Evolutionary conservation across 164 flowering plant genomes (phyloP).

Genomic region (Stephania cephalantha): DNA sequence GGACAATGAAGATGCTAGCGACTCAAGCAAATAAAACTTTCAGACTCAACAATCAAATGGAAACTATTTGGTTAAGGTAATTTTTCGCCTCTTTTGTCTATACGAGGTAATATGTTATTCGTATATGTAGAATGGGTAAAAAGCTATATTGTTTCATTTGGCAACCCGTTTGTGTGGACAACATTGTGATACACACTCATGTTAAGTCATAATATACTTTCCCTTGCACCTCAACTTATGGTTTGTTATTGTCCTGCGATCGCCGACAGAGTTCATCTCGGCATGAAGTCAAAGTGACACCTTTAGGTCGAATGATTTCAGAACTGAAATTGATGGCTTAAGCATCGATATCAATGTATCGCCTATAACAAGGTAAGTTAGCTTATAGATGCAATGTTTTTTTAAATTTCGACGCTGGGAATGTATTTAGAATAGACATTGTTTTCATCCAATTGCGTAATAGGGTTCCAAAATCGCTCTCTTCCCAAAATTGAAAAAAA

Average conservation of each 20-base stretch:
- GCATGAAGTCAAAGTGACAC: slow-evolving; percentile 42
- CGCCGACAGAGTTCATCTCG: slow-evolving; percentile 34
- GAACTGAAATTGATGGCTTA: slow-evolving; percentile 64
- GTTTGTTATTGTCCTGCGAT: slow-evolving; percentile 20
- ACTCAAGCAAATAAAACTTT: slow-evolving; percentile 34
- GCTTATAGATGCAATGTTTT: slow-evolving; percentile 9
- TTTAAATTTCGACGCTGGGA: not conserved
- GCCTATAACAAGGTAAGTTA: slow-evolving; percentile 57
- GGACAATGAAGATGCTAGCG: slow-evolving; percentile 46
- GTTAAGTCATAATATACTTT: not conserved
- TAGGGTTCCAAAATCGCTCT: too few species aligned
- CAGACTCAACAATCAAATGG: slow-evolving; percentile 61
- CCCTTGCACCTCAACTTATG: not conserved
- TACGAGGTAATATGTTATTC: too few species aligned
- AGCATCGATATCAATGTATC: slow-evolving; percentile 51
- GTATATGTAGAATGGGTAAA: too few species aligned
- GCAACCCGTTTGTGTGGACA: too few species aligned
- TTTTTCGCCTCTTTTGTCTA: too few species aligned
- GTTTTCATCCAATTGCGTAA: too few species aligned
- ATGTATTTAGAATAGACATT: not conserved
- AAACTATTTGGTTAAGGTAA: slow-evolving; percentile 70
- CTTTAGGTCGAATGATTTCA: slow-evolving; percentile 41
- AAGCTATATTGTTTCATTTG: too few species aligned
- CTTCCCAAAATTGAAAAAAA: too few species aligned
- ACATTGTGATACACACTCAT: too few species aligned